These are phyloP conservation scores for Ramularia collo-cygni DNA, from an alignment of 2,329 filamentous ascomycete genomes.

Conservation along the genomic window DNA sequence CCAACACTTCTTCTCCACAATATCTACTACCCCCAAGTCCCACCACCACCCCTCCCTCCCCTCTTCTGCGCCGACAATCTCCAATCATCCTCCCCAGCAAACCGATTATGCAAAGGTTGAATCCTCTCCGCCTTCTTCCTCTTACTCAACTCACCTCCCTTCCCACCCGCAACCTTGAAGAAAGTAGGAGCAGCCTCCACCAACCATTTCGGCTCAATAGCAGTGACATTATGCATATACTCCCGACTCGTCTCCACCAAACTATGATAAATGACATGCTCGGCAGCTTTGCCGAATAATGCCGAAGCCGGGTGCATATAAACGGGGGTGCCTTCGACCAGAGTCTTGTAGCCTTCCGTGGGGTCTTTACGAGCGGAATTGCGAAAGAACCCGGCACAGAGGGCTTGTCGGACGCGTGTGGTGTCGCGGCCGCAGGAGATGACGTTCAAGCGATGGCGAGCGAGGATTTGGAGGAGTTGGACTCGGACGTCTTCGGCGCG, in stretches of 20 bases:
- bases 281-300: constrained; percentile 89
- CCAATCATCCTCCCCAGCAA: constrained; percentile 91
- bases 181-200: constrained; percentile 97
- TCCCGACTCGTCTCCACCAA: constrained; percentile 92
- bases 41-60: no score
- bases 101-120: constrained; percentile 90
- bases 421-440: constrained; percentile 83
- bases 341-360: constrained; percentile 93
- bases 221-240: constrained; percentile 93
- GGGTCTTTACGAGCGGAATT: constrained; percentile 93
- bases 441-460: constrained; percentile 76
- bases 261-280: constrained; percentile 92
- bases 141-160: constrained; percentile 64
- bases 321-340: constrained; percentile 90
- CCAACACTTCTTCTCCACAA: no score
- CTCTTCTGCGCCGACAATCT: no score
- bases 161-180: constrained; percentile 91
- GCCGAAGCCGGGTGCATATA: constrained; percentile 90
- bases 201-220: constrained; percentile 88
- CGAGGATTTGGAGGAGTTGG: constrained; percentile 89
- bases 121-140: constrained; percentile 32
- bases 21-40: no score
- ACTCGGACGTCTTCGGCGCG: constrained; percentile 87
- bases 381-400: constrained; percentile 92
- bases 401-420: constrained; percentile 74